phyloP scores from a whole-genome alignment of 768 basidiomycete species.

The Phylloporus arenicola region DNA sequence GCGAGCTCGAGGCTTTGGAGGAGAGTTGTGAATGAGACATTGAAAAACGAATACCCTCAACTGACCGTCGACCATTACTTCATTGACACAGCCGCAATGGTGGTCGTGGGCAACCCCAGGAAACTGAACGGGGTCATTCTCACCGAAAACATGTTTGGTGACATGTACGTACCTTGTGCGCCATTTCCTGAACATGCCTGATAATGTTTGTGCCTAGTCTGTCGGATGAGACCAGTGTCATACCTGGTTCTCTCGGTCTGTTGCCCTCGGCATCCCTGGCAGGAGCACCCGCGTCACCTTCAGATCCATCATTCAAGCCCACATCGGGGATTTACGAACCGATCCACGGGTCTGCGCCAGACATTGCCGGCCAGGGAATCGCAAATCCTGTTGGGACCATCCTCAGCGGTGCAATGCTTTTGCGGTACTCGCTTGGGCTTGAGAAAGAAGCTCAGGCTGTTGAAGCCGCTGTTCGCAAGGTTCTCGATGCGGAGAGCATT shows the following conservation, averaged over 20 bases:
- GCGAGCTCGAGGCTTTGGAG: slow-evolving; percentile 94
- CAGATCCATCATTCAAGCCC: slow-evolving; percentile 58
- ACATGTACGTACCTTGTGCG: slow-evolving; percentile 64
- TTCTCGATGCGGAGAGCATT: slow-evolving; percentile 60
- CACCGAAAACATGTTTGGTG: slow-evolving; percentile 95
- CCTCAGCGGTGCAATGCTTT: slow-evolving; percentile 87
- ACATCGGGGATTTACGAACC: slow-evolving; percentile 93
- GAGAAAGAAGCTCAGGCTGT: slow-evolving; percentile 80
- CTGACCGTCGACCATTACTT: slow-evolving; percentile 84
- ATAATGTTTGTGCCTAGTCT: slow-evolving; percentile 46
- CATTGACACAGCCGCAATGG: slow-evolving; percentile 95
- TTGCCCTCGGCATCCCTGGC: slow-evolving; percentile 95
- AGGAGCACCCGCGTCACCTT: slow-evolving; percentile 65
- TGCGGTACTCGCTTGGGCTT: slow-evolving; percentile 90
- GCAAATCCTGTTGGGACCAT: slow-evolving; percentile 96
- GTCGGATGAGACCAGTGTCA: slow-evolving; percentile 94
- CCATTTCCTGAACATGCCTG: slow-evolving; percentile 1
- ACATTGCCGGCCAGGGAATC: slow-evolving; percentile 90
- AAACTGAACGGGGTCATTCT: slow-evolving; percentile 94
- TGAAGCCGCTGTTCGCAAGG: slow-evolving; percentile 86
- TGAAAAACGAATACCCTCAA: slow-evolving; percentile 83
- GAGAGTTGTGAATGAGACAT: slow-evolving; percentile 81
- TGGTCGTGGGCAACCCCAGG: slow-evolving; percentile 82
- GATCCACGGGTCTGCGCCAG: slow-evolving; percentile 92
- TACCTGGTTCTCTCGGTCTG: slow-evolving; percentile 94